Percentiles rank a stretch among this genome's conserved stretches.
These are phyloP conservation scores for Colletotrichum sp. DNA, from an alignment of 2,329 filamentous ascomycete species.

Conservation along the genomic window DNA sequence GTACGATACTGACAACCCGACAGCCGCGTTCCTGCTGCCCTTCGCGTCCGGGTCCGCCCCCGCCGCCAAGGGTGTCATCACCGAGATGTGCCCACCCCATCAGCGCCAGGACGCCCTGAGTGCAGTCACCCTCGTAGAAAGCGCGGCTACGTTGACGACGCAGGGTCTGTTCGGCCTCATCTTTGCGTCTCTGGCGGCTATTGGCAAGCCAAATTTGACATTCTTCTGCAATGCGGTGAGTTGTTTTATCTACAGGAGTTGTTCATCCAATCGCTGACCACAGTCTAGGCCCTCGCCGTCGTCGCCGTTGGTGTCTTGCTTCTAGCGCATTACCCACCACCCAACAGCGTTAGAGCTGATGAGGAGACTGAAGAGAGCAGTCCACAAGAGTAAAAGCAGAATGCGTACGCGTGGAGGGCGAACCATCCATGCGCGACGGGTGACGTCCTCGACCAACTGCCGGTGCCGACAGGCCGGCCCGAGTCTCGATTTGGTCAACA, in stretches of 20 bases:
- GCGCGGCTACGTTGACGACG: constrained; percentile 67
- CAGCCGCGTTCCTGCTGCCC: constrained; percentile 67
- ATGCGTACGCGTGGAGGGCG: background rate
- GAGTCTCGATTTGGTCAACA: background rate
- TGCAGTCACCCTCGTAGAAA: constrained; percentile 73
- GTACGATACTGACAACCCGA: background rate
- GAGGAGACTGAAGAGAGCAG: constrained; percentile 4
- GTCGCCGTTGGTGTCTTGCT: constrained; percentile 51
- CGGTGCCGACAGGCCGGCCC: background rate
- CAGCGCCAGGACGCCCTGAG: constrained; percentile 71
- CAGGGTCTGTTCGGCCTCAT: constrained; percentile 71
- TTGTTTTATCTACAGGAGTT: background rate
- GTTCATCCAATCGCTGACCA: constrained; percentile 12
- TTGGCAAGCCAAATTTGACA: constrained; percentile 64
- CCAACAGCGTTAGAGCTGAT: constrained; percentile 45
- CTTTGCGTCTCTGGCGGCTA: constrained; percentile 66
- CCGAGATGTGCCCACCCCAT: constrained; percentile 68
- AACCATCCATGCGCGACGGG: background rate
- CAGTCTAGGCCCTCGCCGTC: constrained; percentile 55
- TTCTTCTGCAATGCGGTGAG: constrained; percentile 72
- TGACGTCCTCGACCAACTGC: background rate
- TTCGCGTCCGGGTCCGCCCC: constrained; percentile 73
- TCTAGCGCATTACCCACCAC: constrained; percentile 48
- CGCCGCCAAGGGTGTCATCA: constrained; percentile 75
- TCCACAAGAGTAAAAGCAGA: background rate